phyloP scores from a whole-genome alignment of 2,329 filamentous ascomycete genomes.

The Scytalidium lignicola region DNA sequence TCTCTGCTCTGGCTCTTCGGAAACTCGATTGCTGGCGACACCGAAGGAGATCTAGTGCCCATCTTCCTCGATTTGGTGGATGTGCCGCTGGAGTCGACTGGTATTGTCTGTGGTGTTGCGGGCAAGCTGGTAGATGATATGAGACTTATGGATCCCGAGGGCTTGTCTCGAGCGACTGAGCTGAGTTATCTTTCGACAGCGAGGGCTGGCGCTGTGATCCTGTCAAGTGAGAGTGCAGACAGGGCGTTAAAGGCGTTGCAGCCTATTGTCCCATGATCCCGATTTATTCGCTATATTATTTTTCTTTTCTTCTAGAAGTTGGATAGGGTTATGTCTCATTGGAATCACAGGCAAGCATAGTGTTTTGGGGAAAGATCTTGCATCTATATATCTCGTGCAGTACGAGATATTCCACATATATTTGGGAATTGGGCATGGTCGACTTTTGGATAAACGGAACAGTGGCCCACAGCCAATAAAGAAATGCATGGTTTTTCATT shows the following conservation, averaged over 20 bases:
- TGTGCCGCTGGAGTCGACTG: constrained; percentile 81
- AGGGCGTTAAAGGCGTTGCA: constrained; percentile 67
- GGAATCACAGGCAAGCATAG: no score
- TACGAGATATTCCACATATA: neutral
- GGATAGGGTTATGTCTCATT: neutral
- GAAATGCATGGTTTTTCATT: neutral
- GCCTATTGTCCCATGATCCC: constrained; percentile 30
- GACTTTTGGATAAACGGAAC: neutral
- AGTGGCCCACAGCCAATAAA: neutral
- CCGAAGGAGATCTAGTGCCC: constrained; percentile 68
- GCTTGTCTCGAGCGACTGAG: constrained; percentile 46
- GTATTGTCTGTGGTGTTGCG: constrained; percentile 92
- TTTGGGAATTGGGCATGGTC: neutral
- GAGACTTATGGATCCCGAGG: constrained; percentile 21
- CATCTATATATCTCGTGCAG: neutral
- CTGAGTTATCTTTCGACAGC: constrained; percentile 90
- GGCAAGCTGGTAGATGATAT: constrained; percentile 74
- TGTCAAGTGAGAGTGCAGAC: constrained; percentile 68
- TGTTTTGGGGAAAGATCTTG: neutral
- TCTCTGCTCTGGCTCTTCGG: constrained; percentile 60
- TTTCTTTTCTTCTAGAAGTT: neutral
- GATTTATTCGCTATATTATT: neutral
- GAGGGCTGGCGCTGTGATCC: constrained; percentile 81
- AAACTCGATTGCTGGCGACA: constrained; percentile 71
- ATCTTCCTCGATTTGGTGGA: constrained; percentile 82